Conservation (phyloP, 2,329 filamentous ascomycete genomes). For the Neofusicoccum laricinum region DNA sequence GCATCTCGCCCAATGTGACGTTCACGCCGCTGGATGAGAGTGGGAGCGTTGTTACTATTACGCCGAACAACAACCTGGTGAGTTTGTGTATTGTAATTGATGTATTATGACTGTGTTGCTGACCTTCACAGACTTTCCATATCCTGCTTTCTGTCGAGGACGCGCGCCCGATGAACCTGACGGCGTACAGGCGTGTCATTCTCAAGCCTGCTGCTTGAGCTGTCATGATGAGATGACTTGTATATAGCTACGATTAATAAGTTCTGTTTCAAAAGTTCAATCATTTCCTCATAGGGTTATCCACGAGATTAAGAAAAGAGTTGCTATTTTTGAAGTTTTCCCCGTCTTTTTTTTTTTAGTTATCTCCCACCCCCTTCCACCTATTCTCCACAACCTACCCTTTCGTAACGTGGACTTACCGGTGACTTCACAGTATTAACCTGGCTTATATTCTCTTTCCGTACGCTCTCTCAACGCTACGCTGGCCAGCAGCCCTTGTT, state of each 20-base stretch:
- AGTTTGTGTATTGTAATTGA: not conserved
- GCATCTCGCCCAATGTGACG: constrained; percentile 10
- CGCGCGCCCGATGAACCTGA: constrained; percentile 15
- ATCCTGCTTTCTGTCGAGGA: constrained; percentile 17
- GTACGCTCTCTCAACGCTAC: constrained; percentile 4
- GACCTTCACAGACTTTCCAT: constrained; percentile 18
- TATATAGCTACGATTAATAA: not conserved
- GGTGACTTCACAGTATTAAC: no score
- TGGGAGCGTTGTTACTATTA: constrained; percentile 5
- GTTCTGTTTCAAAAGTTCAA: no score
- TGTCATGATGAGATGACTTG: not conserved
- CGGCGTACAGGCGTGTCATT: constrained; percentile 17
- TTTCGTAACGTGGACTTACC: no score
- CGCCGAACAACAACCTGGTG: constrained; percentile 15
- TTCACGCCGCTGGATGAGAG: not conserved
- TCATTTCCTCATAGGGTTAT: no score
- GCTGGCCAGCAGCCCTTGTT: not conserved
- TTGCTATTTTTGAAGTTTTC: no score
- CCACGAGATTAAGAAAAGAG: no score
- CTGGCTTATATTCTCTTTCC: no score
- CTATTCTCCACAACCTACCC: no score
- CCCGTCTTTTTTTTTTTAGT: no score
- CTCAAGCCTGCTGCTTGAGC: constrained; percentile 11
- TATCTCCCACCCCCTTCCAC: no score
- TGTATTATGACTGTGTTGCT: not conserved